A percentile compares a stretch with the other conserved stretches of the same genome.
phyloP scores from a whole-genome alignment of 768 basidiomycete species.

The Termitomyces sp. region DNA sequence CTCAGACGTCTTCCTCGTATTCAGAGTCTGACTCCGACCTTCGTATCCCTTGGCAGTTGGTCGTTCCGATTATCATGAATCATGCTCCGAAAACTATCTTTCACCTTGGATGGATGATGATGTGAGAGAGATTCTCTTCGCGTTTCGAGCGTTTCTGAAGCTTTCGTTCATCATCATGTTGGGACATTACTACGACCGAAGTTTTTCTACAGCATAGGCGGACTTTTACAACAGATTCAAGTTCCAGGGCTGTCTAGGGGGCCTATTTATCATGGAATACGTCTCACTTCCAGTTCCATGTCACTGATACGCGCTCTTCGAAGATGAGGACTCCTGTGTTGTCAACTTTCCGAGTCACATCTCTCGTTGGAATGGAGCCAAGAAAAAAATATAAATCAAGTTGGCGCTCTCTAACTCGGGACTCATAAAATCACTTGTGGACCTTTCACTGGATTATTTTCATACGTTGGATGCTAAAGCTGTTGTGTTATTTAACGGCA shows the following conservation, averaged over 20 bases:
- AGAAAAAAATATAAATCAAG: background rate
- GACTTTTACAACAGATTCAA: background rate
- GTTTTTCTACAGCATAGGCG: background rate
- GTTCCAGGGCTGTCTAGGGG: too few relatives aligned
- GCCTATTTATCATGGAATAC: background rate
- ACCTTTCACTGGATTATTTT: background rate
- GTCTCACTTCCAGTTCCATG: background rate
- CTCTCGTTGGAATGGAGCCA: background rate
- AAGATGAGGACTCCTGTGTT: background rate
- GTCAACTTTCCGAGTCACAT: background rate
- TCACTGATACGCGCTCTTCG: background rate
- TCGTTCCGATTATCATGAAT: background rate
- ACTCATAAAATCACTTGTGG: too few relatives aligned
- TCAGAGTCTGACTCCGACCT: background rate
- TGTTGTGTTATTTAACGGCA: background rate
- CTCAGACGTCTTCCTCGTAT: background rate
- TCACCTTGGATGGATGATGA: background rate
- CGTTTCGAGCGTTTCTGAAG: background rate
- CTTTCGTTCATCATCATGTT: background rate
- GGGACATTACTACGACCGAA: background rate
- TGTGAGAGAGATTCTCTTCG: background rate
- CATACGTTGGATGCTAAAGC: background rate
- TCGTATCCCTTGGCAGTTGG: background rate
- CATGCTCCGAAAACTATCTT: background rate
- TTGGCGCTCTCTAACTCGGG: background rate